Evolutionary conservation across 768 basidiomycete species (phyloP).

Genomic region (Rhizopogon vulgaris): DNA sequence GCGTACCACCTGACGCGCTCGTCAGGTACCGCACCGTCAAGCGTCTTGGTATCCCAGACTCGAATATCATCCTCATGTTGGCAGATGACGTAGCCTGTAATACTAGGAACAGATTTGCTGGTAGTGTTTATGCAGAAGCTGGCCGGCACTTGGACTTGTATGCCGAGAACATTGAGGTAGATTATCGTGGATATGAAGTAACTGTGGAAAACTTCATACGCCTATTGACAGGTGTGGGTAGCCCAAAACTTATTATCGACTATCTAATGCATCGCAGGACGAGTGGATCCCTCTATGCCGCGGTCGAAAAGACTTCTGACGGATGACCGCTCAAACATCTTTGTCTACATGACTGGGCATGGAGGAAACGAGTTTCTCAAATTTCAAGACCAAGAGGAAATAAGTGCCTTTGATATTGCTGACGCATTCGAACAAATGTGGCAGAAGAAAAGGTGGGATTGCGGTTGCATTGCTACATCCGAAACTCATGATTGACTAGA

Average conservation of each 20-base stretch:
- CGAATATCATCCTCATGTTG: conserved; percentile 98
- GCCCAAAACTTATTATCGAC: background rate
- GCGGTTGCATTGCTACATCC: background rate
- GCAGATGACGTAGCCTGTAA: conserved; percentile 97
- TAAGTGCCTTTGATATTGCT: conserved; percentile 94
- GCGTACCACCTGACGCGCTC: conserved; percentile 2
- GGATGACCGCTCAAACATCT: conserved; percentile 87
- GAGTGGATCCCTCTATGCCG: conserved; percentile 78
- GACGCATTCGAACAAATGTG: conserved; percentile 99
- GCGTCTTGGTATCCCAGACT: conserved; percentile 95
- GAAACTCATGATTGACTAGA: conserved; percentile 26
- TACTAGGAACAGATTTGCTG: conserved; percentile 85
- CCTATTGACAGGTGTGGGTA: conserved; percentile 73
- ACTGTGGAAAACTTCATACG: conserved; percentile 95
- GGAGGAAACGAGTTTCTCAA: conserved; percentile 98
- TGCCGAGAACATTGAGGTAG: conserved; percentile 95
- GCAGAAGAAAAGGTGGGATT: conserved; percentile 80
- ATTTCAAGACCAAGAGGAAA: conserved; percentile 98
- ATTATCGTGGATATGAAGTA: conserved; percentile 97
- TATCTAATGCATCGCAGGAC: conserved; percentile 43
- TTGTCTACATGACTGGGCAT: conserved; percentile 98
- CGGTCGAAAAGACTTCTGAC: conserved; percentile 89
- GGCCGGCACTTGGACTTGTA: conserved; percentile 83
- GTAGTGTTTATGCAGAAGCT: conserved; percentile 85
- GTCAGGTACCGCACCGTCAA: conserved; percentile 96